Base-by-base conservation (phyloP, 2,329 filamentous ascomycete genomes). In the Monilinia polystroma region DNA sequence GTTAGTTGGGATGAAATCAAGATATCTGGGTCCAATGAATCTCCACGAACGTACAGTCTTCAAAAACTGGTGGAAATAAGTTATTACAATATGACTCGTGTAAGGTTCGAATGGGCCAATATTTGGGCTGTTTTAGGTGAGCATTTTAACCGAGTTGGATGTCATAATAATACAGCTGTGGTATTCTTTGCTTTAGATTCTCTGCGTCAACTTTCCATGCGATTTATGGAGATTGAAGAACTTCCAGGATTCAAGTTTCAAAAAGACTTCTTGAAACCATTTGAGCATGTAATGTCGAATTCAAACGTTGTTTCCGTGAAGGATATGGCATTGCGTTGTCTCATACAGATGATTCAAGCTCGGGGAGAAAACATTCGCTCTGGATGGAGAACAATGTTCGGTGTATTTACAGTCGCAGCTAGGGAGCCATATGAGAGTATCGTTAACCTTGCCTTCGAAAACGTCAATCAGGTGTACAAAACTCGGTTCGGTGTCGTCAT, bases 1-100 rank as follows among this genome's bases (percentile, higher is more conserved):
- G 94, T 99, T 71, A 98, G 94, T 78, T 98, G 95, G 95, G 94
- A 98, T 75, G 95, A 99, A 78, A 99, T 99, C 75, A 94, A 96
- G 76, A 96, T 95, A 4, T 98, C 95, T 0, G 95, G 95, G 0
- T 92, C 94, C 66, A 97, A 94, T 75, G 95, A 99, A 68, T 96
- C 92, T 29, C 95, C 95, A 14, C 88, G 96, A 65, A 99, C 94
- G 11, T 99, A 97, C 83, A 97, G 93, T 80, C 81, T 99, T 69
- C 95, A 99, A 76, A 99, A 99, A 79, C 87, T 99, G 70, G 96
- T 99, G 20, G 95, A 99, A 79, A 98, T 99, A 78, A 96, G 92
- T 77, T 97, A 97, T 79, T 99, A 99, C 86, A 99, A 99, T 81
- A 99, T 99, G 95, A 93, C 92, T 68, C 89, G 95, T 82, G 94